Evolutionary conservation across 148 eudicot genomes (phyloP), one percentile per base, ranked within the genome.

Genomic region (Hydrangea macrophylla): DNA sequence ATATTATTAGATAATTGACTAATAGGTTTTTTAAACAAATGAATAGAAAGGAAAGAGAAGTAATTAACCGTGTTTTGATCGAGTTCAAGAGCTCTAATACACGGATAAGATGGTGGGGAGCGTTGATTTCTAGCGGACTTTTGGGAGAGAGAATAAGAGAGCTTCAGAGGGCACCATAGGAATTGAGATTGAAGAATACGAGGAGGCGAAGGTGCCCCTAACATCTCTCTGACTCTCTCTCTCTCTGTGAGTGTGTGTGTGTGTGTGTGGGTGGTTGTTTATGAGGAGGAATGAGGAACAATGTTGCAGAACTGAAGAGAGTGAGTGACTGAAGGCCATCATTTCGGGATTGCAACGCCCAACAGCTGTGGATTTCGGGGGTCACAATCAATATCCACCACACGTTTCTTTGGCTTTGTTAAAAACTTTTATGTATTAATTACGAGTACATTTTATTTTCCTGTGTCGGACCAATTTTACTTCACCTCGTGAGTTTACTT

Each of bases 1-100:
- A n/a, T 27, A 27, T 0, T 11, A 27, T 33, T 65, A 11, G 45
- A 26, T 48, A 68, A 62, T 20, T 20, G n/a, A n/a, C n/a, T n/a
- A n/a, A n/a, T n/a, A n/a, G n/a, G n/a, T n/a, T 1, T 7, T 9
- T 13, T 7, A 5, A 0, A 31, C 4, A 13, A 35, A 55, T 1
- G 57, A 6, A 8, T 2, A 3, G 35, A 8, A 55, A 10, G 2
- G 35, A 62, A 24, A 5, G 9, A 53, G n/a, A 50, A 55, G 53
- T 53, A 62, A n/a, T 45, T 28, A 65, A 93, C 98, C 75, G 96
- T 93, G 68, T 88, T 88, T 75, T 86, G 88, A 63, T 93, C 98
- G 44, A 90, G 79, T 62, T 93, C 95, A 61, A 72, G 45, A 25
- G 96, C 92, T 74, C 74, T 86, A 74, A 89, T 67, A 59, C 78